Evolutionary conservation across 768 basidiomycete species (phyloP).

Genomic region (Pisolithus albus): DNA sequence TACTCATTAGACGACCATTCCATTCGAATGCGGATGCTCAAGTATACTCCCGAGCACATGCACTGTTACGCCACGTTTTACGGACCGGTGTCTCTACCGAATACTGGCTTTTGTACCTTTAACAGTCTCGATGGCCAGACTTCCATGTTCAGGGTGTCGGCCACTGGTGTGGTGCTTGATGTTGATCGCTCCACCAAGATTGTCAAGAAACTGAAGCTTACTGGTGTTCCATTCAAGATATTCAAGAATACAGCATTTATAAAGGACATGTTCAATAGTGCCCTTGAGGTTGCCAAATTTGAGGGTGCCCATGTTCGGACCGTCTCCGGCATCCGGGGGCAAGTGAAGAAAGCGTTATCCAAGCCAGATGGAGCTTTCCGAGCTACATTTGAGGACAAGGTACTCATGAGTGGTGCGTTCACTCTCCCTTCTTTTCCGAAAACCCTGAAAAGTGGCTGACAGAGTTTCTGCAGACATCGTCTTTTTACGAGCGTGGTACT

Average conservation of each 20-base stretch:
- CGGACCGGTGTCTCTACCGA: slow-evolving; percentile 84
- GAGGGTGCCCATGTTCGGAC: slow-evolving; percentile 96
- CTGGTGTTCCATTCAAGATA: slow-evolving; percentile 92
- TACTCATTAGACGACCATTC: slow-evolving; percentile 97
- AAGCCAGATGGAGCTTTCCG: slow-evolving; percentile 95
- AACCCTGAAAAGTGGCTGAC: neutral
- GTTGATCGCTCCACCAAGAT: slow-evolving; percentile 90
- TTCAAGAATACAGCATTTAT: slow-evolving; percentile 99
- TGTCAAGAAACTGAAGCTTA: slow-evolving; percentile 97
- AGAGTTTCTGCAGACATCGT: slow-evolving; percentile 61
- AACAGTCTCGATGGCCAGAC: slow-evolving; percentile 66
- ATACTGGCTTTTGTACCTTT: slow-evolving; percentile 97
- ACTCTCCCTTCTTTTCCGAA: neutral
- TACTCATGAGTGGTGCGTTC: slow-evolving; percentile 85
- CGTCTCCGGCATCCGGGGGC: slow-evolving; percentile 92
- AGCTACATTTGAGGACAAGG: slow-evolving; percentile 97
- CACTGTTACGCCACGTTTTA: slow-evolving; percentile 99
- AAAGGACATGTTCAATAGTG: slow-evolving; percentile 92
- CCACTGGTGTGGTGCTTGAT: slow-evolving; percentile 92
- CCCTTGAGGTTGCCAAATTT: slow-evolving; percentile 95
- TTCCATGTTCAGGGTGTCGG: slow-evolving; percentile 81
- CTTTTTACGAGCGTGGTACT: slow-evolving; percentile 95
- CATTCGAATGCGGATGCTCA: slow-evolving; percentile 98
- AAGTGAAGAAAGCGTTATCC: slow-evolving; percentile 92
- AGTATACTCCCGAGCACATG: slow-evolving; percentile 99